Evolutionary conservation across 2,329 filamentous ascomycete species (phyloP), one percentile per base, ranked within the genome.

Genomic region (Xylaria sp.): DNA sequence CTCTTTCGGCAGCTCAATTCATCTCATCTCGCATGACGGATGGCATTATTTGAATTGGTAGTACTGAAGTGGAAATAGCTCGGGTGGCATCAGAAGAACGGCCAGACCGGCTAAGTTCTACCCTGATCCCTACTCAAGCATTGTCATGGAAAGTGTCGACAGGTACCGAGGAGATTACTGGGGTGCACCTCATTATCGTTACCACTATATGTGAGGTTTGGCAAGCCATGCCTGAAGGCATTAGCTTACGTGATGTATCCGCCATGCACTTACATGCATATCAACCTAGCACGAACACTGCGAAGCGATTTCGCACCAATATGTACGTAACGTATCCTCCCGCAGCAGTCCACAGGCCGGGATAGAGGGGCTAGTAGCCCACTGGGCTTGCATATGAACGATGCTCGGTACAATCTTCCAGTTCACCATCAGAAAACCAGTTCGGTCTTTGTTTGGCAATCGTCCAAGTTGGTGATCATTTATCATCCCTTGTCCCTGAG

Each of bases 401-500:
- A 63, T 61, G n/a, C 48, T 36, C 57, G n/a, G 23, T 3, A 48
- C 60, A 18, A 55, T 25, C 30, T 15, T 28, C 58, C 23, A 30
- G 32, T 28, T 55, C 32, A n/a, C 36, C 57, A 58, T 13, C 36
- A 18, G 32, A 34, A n/a, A 46, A 32, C n/a, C 46, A 34, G 39
- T 13, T 43, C 13, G 12, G 46, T 60, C 10, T 41, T 56, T 50
- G 18, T 34, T 53, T 39, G 39, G 45, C 30, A 18, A 30, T 46
- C 5, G n/a, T 46, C 66, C 62, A 56, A 66, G 71, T 45, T 12
- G 46, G 36, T 15, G 5, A 1, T 39, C 50, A 30, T 30, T 13
- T 9, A 63, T 76, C 68, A 77, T 30, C 80, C 80, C 32, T 80
- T 80, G 63, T 89, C 81, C 63, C 88, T 81, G 28, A 91, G 77